Base-by-base conservation (phyloP, 768 basidiomycete species). In the Russula olivacea region DNA sequence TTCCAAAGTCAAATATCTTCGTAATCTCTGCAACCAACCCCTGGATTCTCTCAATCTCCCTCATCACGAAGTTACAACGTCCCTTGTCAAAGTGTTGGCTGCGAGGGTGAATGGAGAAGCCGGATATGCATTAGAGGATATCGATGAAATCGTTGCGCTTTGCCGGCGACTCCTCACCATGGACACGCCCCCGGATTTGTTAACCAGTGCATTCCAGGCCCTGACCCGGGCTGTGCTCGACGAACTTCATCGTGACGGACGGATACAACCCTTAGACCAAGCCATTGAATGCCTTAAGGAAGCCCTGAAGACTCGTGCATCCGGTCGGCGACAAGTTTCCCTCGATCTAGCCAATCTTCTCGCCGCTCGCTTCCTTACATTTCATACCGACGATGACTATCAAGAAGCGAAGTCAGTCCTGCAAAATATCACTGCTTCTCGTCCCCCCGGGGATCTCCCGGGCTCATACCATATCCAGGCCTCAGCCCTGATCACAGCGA, bases 151-250 rank as follows among this genome's bases (percentile, higher is more conserved):
- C 14, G 30, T 58, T 32, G 32, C 10, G 2, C 32, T 58, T 45
- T 58, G 56, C 56, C 34, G 47, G 21, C 23, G 36, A 48, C 47
- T 58, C 45, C 57, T 58, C 57, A 12, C 36, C n/a, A 19, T 17
- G 15, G 17, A 49, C 23, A 32, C 5, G 12, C 34, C 56, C 2
- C 21, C 57, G 25, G n/a, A 5, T 23, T 28, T 23, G 25, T 10
- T 23, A 4, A 10, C 17, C 23, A 19, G 3, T 7, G 23, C 47
- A 10, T 11, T 48, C 7, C 9, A 3, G 19, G 34, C 15, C 17
- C 3, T 58, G 48, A 17, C n/a, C 3, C 1, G 6, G 1, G 48
- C 36, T 4, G 36, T 58, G 21, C 17, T 38, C 1, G 4, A 25
- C 10, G 48, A 17, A 11, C 38, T 40, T 28, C 2, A 4, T 17